These are phyloP conservation scores for Pseudevernia furfuracea DNA, from an alignment of 495 filamentous ascomycete genomes.

Conservation along the genomic window DNA sequence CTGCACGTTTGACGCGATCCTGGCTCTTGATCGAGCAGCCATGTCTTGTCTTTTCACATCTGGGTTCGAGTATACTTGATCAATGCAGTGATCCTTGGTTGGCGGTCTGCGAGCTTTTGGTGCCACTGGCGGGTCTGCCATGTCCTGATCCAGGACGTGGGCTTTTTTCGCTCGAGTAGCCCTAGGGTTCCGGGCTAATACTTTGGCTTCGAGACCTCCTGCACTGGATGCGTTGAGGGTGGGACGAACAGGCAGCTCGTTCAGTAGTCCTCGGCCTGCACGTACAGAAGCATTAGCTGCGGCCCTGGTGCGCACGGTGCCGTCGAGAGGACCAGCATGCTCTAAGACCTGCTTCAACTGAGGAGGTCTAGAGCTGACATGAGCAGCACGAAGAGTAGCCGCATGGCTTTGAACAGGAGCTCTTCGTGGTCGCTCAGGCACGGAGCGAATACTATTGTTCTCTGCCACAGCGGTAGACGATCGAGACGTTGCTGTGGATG, in stretches of 20 bases:
- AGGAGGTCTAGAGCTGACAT: slow-evolving; percentile 10
- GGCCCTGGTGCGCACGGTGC: background rate
- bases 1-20: slow-evolving; percentile 26
- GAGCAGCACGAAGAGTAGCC: slow-evolving; percentile 23
- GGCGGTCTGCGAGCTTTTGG: background rate
- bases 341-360: background rate
- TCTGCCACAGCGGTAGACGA: background rate
- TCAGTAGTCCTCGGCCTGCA: slow-evolving; percentile 20
- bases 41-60: slow-evolving; percentile 24
- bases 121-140: background rate
- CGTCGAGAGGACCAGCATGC: background rate
- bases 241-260: slow-evolving; percentile 23
- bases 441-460: background rate
- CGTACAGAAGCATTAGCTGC: slow-evolving; percentile 9
- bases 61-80: slow-evolving; percentile 15
- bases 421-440: slow-evolving; percentile 13
- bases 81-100: slow-evolving; percentile 20
- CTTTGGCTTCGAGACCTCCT: slow-evolving; percentile 12
- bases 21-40: slow-evolving; percentile 21
- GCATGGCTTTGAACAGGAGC: slow-evolving; percentile 24
- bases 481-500: background rate
- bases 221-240: slow-evolving; percentile 1
- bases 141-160: slow-evolving; percentile 12
- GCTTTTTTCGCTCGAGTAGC: slow-evolving; percentile 21
- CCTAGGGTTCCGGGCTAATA: slow-evolving; percentile 17